phyloP scores from a whole-genome alignment of 169 alveolate genomes.

The Prorocentrum cordatum region DNA sequence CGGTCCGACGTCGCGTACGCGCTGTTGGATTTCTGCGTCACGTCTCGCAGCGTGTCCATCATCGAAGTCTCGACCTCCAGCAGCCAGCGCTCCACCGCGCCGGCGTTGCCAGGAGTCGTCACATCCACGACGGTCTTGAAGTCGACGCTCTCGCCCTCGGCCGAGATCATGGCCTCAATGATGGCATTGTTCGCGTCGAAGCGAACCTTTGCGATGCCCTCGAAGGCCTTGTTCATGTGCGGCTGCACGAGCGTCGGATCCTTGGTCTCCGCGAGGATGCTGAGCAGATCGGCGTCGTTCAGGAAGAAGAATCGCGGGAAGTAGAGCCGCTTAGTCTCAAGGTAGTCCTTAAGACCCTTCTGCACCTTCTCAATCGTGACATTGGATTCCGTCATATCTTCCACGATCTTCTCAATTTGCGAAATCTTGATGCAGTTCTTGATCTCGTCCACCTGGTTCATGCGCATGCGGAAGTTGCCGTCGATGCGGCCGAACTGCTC shows the following conservation, averaged over 20 bases:
- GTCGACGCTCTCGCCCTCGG: conserved; percentile 84
- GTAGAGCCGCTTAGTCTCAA: conserved; percentile 22
- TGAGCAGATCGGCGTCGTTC: conserved; percentile 90
- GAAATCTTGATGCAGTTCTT: conserved; percentile 37
- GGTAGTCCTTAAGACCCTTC: conserved; percentile 71
- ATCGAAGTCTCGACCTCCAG: conserved; percentile 81
- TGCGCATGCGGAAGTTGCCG: conserved; percentile 69
- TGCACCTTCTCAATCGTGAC: conserved; percentile 83
- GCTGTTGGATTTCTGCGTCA: conserved; percentile 76
- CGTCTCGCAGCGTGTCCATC: conserved; percentile 80
- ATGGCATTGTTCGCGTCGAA: conserved; percentile 75
- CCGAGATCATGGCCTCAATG: conserved; percentile 81
- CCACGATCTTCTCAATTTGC: conserved; percentile 60
- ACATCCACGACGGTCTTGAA: conserved; percentile 22
- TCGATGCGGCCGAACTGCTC: conserved; percentile 74
- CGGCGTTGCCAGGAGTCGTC: conserved; percentile 68
- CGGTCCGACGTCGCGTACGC: conserved; percentile 75
- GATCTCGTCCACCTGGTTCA: conserved; percentile 59
- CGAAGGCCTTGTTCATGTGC: conserved; percentile 89
- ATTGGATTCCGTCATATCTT: conserved; percentile 76
- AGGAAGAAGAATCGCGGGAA: conserved; percentile 89
- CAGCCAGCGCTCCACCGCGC: conserved; percentile 87
- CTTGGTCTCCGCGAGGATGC: conserved; percentile 89
- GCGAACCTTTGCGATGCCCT: conserved; percentile 82
- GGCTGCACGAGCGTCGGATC: conserved; percentile 87